Percentiles rank a stretch among this genome's conserved stretches.
Conservation (phyloP, 2,329 filamentous ascomycete genomes). For the Coniochaeta ligniaria region DNA sequence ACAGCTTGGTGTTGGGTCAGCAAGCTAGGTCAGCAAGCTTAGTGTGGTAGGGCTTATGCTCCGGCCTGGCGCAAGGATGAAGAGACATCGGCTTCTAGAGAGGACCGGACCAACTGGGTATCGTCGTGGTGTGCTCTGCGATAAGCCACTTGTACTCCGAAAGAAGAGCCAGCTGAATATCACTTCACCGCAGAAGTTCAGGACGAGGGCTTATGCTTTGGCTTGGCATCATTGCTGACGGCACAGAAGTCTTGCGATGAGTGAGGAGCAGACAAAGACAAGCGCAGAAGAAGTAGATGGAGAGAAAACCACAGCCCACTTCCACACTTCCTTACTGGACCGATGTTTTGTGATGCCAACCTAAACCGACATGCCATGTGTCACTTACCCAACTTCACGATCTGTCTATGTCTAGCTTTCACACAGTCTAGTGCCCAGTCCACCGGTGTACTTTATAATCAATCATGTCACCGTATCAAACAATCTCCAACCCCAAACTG, state of each 20-base stretch:
- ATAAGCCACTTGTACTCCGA: too few species aligned
- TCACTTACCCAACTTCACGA: neutral
- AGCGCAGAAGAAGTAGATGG: neutral
- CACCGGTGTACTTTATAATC: neutral
- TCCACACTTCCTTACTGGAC: neutral
- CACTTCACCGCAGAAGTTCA: too few species aligned
- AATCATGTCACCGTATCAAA: neutral
- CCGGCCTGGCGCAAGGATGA: too few species aligned
- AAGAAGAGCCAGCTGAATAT: too few species aligned
- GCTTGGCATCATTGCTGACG: neutral
- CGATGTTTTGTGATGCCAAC: neutral
- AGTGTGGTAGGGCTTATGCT: too few species aligned
- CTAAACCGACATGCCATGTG: neutral
- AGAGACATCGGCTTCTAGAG: too few species aligned
- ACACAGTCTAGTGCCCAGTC: neutral
- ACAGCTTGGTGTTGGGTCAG: too few species aligned
- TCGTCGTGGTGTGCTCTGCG: too few species aligned
- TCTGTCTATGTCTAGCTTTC: neutral
- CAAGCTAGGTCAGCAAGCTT: too few species aligned
- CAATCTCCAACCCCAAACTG: conserved; percentile 12
- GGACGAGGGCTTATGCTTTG: too few species aligned
- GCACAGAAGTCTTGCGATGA: neutral
- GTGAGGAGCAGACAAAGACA: neutral
- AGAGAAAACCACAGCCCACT: neutral
- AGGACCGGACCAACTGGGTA: too few species aligned